Evolutionary conservation across 495 filamentous ascomycete genomes (phyloP), one percentile per base, ranked within the genome.

Genomic region (Xylaria palmicola): DNA sequence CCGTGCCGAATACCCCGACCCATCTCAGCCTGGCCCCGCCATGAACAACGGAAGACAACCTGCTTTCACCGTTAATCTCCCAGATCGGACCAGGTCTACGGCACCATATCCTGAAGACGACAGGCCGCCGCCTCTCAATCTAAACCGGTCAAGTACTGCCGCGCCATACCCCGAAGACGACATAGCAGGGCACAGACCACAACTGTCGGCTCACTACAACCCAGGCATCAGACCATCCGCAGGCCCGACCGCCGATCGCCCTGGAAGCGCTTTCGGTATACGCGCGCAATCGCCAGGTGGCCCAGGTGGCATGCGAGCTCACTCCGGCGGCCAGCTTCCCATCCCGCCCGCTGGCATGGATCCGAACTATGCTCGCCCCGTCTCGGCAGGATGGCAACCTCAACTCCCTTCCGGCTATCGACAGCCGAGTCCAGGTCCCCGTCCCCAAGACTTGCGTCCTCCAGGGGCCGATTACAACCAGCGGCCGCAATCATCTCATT

Each of bases 61-160:
- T 15, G 78, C 79, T 15, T 80, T 81, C 60, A 72, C 73, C 1
- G 68, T 79, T 29, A 79, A 78, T 40, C 72, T 80, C 70, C 63
- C 75, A 12, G 64, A 76, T 54, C 69, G 82, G 49, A 60, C 79
- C 57, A 61, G 72, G 53, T 85, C 86, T 19, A 76, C 83, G 29
- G 83, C 83, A 22, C 90, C 87, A 30, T 92, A 93, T 71, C 86
- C 88, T 3, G 76, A 83, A 50, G 83, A 82, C 65, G 79, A 88
- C 59, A 67, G 75, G 40, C 81, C 84, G 4, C 70, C 75, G 34
- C 71, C 76, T 48, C 68, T 77, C 44, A 72, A 70, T 56, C 63
- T 66, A 12, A 58, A 39, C 69, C 41, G 72, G 30, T 68, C 71
- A 2, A 66, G 67, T 41, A 78, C 79, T 10, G 68, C 66, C 22